These are phyloP conservation scores for Aegilops bicornis DNA, from an alignment of 176 grass and related monocot species.

Conservation along the genomic window DNA sequence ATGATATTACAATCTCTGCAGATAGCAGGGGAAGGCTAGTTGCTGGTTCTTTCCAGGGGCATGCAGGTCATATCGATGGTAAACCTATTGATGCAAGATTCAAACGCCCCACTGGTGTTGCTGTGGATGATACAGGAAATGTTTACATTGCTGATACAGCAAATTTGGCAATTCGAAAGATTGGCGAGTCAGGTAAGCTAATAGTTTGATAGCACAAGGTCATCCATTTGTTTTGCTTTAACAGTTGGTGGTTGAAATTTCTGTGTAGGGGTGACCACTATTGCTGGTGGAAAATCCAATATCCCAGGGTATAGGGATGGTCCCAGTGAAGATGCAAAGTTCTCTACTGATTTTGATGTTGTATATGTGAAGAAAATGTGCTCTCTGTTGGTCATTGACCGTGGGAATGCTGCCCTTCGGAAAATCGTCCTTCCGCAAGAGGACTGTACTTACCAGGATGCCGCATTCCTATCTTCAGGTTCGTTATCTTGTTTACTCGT, in stretches of 20 bases:
- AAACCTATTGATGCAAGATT: slow-evolving; percentile 95
- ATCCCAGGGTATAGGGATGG: slow-evolving; percentile 93
- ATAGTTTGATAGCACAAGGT: not conserved
- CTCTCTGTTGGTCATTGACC: slow-evolving; percentile 84
- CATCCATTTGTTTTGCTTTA: slow-evolving; percentile 17
- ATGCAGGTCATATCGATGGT: slow-evolving; percentile 88
- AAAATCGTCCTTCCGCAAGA: slow-evolving; percentile 83
- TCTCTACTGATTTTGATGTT: slow-evolving; percentile 94
- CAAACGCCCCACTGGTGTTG: slow-evolving; percentile 82
- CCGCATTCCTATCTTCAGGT: slow-evolving; percentile 86
- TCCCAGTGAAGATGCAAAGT: slow-evolving; percentile 98
- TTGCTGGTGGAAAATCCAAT: slow-evolving; percentile 98
- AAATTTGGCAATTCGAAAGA: slow-evolving; percentile 93
- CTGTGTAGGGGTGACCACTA: slow-evolving; percentile 81
- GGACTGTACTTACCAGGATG: slow-evolving; percentile 85
- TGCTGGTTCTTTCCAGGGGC: slow-evolving; percentile 93
- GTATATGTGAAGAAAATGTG: slow-evolving; percentile 91
- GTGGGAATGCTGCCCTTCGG: slow-evolving; percentile 95
- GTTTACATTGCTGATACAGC: slow-evolving; percentile 98
- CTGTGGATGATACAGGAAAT: slow-evolving; percentile 92
- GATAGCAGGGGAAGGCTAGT: slow-evolving; percentile 92
- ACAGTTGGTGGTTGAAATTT: slow-evolving; percentile 20
- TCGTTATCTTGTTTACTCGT: not conserved
- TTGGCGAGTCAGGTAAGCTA: slow-evolving; percentile 68
- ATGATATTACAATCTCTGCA: slow-evolving; percentile 45